Percentiles rank a stretch among this genome's conserved stretches.
Evolutionary conservation across 2,329 filamentous ascomycete species (phyloP).

Genomic region (Parascedosporium putredinis): DNA sequence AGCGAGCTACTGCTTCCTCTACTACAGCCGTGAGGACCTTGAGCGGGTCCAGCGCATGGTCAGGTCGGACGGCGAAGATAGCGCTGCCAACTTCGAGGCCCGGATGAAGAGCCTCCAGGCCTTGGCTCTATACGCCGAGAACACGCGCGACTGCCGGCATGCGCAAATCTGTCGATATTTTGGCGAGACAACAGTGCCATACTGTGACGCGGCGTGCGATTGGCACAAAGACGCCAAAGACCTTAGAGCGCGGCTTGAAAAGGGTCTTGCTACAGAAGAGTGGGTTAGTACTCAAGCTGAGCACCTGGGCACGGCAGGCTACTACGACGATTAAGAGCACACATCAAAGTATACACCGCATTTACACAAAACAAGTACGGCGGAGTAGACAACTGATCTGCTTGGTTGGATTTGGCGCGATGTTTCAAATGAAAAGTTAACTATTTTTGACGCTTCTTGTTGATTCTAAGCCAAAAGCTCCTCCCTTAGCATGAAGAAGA

Average conservation of each 20-base stretch:
- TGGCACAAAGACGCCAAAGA: constrained; percentile 59
- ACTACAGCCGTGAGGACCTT: constrained; percentile 81
- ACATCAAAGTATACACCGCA: no score
- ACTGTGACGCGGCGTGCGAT: constrained; percentile 67
- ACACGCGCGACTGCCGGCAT: constrained; percentile 63
- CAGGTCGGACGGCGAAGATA: constrained; percentile 24
- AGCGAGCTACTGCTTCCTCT: constrained; percentile 76
- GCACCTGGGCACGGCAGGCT: constrained; percentile 44
- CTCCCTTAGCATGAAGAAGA: no score
- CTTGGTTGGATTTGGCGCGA: no score
- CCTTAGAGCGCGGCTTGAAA: constrained; percentile 46
- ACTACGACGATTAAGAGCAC: constrained; percentile 34
- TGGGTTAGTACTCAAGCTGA: constrained; percentile 54
- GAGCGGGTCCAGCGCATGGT: constrained; percentile 58
- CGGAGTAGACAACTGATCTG: no score
- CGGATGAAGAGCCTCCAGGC: constrained; percentile 54
- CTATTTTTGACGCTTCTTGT: no score
- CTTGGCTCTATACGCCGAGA: constrained; percentile 74
- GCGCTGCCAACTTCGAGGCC: constrained; percentile 23
- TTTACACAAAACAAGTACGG: no score
- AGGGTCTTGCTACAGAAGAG: constrained; percentile 48
- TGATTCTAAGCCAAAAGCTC: no score
- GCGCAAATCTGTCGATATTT: constrained; percentile 67
- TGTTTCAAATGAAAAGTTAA: neutral
- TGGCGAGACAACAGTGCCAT: constrained; percentile 48